A percentile compares a stretch with the other conserved stretches of the same genome.
phyloP scores from a whole-genome alignment of 78 protist genomes.

The Diacronema lutheri region DNA sequence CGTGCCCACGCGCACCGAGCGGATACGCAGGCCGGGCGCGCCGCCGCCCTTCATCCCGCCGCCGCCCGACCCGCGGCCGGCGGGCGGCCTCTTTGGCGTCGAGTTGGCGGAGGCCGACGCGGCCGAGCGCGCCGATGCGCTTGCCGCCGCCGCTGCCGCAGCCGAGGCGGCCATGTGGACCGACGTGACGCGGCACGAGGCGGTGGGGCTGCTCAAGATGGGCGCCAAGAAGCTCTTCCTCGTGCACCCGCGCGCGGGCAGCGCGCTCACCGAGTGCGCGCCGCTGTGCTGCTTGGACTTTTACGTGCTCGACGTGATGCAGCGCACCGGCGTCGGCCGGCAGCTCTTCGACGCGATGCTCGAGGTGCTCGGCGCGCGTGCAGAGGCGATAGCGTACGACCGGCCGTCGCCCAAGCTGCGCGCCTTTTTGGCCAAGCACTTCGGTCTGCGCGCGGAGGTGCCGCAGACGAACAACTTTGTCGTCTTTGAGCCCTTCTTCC shows the following conservation, averaged over 20 bases:
- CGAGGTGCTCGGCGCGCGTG: neutral
- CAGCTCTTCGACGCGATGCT: neutral
- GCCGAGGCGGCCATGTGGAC: no score
- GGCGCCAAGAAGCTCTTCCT: neutral
- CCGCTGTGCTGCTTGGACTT: no score
- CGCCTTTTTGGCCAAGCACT: constrained; percentile 58
- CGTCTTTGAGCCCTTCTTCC: constrained; percentile 39
- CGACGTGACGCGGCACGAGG: neutral
- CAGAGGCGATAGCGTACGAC: constrained; percentile 47
- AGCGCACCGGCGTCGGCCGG: neutral
- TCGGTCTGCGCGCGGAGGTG: neutral
- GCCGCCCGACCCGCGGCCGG: no score
- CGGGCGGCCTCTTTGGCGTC: no score
- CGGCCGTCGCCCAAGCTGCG: constrained; percentile 60
- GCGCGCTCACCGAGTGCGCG: neutral
- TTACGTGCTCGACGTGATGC: constrained; percentile 22
- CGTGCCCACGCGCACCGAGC: no score
- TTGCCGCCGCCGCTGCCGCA: no score
- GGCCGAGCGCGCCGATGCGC: no score
- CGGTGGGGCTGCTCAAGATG: neutral
- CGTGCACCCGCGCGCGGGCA: neutral
- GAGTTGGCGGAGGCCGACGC: no score
- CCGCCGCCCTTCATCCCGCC: no score
- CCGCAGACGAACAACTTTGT: constrained; percentile 57
- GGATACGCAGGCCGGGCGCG: no score